Conservation (phyloP, 1,284 basidiomycete genomes). For the Quambalaria eucalypti region DNA sequence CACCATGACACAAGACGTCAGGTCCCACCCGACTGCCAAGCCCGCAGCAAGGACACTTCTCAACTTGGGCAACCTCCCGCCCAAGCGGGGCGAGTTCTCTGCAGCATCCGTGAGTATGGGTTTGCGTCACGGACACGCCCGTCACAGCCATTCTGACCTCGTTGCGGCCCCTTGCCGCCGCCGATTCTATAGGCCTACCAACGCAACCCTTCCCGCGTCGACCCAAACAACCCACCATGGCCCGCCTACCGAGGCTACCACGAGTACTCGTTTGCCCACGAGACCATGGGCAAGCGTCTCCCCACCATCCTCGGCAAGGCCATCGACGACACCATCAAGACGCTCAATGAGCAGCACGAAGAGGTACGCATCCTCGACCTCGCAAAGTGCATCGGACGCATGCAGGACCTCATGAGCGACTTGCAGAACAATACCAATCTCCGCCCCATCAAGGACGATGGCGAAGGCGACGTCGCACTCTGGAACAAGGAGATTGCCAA, state of each 20-base stretch:
- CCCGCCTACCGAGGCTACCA: slow-evolving; percentile 78
- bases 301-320: slow-evolving; percentile 94
- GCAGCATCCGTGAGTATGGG: slow-evolving; percentile 12
- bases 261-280: slow-evolving; percentile 84
- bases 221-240: slow-evolving; percentile 94
- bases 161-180: not conserved
- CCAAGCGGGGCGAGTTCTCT: slow-evolving; percentile 38
- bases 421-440: slow-evolving; percentile 47
- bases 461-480: slow-evolving; percentile 82
- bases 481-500: slow-evolving; percentile 71
- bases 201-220: slow-evolving; percentile 38
- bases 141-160: not conserved
- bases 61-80: slow-evolving; percentile 45
- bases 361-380: slow-evolving; percentile 83
- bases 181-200: slow-evolving; percentile 18
- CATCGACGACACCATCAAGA: slow-evolving; percentile 82
- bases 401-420: slow-evolving; percentile 48
- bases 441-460: slow-evolving; percentile 80
- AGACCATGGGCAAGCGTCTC: slow-evolving; percentile 74
- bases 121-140: not conserved
- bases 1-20: slow-evolving; percentile 27
- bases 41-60: slow-evolving; percentile 43
- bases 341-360: slow-evolving; percentile 65
- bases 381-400: slow-evolving; percentile 65
- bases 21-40: slow-evolving; percentile 35